These are phyloP conservation scores for Sphagnum fallax DNA, from an alignment of 228 moss, liverwort and hornwort species.

Conservation along the genomic window DNA sequence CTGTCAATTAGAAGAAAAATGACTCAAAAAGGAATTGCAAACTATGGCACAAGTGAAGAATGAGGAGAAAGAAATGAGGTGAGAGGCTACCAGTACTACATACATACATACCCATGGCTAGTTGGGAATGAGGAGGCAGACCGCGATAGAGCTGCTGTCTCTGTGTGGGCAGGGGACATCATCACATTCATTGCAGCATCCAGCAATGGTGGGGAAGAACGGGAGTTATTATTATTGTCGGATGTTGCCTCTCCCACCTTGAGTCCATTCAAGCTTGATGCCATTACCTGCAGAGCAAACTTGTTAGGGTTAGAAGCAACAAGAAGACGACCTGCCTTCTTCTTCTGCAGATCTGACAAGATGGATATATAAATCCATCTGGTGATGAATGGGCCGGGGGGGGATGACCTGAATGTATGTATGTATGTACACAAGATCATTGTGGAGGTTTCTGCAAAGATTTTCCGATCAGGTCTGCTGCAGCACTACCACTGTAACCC, in stretches of 20 bases:
- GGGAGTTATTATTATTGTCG: conserved; percentile 17
- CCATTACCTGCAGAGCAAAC: conserved; percentile 66
- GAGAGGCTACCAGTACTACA: too few relatives aligned
- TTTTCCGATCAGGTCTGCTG: too few relatives aligned
- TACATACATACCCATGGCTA: conserved; percentile 65
- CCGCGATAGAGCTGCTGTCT: conserved; percentile 82
- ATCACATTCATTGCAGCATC: conserved; percentile 28
- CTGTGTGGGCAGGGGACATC: conserved; percentile 86
- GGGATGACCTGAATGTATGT: too few relatives aligned
- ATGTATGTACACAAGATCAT: too few relatives aligned
- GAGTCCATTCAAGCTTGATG: conserved; percentile 93
- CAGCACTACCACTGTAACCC: too few relatives aligned
- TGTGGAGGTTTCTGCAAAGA: too few relatives aligned
- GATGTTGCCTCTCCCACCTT: conserved; percentile 78
- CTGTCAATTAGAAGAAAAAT: too few relatives aligned
- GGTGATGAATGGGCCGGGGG: too few relatives aligned
- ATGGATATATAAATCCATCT: too few relatives aligned
- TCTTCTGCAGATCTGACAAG: neutral
- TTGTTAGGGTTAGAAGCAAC: neutral
- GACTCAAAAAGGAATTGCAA: too few relatives aligned
- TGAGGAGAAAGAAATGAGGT: too few relatives aligned
- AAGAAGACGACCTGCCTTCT: neutral
- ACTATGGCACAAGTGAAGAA: too few relatives aligned
- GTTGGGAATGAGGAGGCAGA: conserved; percentile 96
- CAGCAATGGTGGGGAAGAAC: conserved; percentile 59